Evolutionary conservation across 176 grass and related monocot species (phyloP), one percentile per base, ranked within the genome.

Genomic region (Themeda triandra): DNA sequence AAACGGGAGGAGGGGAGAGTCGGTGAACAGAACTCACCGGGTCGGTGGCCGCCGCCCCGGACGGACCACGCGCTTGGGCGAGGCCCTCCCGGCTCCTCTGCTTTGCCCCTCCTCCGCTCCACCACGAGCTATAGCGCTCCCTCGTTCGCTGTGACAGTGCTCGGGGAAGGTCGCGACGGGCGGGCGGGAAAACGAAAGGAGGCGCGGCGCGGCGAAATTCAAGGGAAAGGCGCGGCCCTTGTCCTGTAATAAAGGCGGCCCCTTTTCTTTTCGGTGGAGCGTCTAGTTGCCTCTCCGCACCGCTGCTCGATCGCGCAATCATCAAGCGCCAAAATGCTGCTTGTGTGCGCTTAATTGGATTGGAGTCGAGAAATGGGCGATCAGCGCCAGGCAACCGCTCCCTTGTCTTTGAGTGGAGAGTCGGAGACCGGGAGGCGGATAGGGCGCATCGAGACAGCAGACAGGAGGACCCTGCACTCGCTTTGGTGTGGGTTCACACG

Each of bases 101-200:
- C 39, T 41, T 49, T 17, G 17, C 17, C 19, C 17, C 48, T 37
- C 6, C n/a, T n/a, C n/a, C n/a, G n/a, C n/a, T n/a, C n/a, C n/a
- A n/a, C n/a, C n/a, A n/a, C n/a, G n/a, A n/a, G n/a, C n/a, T n/a
- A n/a, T n/a, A n/a, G n/a, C 33, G 29, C 69, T 71, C 69, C 17
- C 67, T 60, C 17, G 51, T 15, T 4, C 27, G n/a, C 66, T 42
- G 36, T 3, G 48, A 15, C 8, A 5, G 46, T 1, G 14, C n/a
- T n/a, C n/a, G n/a, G n/a, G n/a, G n/a, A n/a, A n/a, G 60, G 60
- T 27, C 27, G 24, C 60, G 11, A 14, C 0, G 60, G 25, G 87
- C 82, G 87, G 87, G 87, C 87, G 87, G 87, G 87, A 85, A 81
- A 85, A 41, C 49, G 58, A 81, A 40, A 84, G 74, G 60, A 6